Percentiles rank a stretch among this genome's conserved stretches.
These are phyloP conservation scores for Jatropha multifida DNA, from an alignment of 441 rosid species.

Conservation along the genomic window DNA sequence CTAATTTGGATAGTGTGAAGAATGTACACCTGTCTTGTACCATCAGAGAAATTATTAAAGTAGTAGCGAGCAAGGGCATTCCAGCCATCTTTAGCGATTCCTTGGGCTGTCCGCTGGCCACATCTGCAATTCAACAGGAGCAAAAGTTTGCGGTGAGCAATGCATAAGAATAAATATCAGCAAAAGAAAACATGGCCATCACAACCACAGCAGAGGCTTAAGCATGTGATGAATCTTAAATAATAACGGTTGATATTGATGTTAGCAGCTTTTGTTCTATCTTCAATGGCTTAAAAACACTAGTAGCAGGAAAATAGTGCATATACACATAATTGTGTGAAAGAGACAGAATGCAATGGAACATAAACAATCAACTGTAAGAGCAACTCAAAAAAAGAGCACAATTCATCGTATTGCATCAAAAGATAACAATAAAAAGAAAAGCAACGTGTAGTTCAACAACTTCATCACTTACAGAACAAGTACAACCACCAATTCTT, in stretches of 20 bases:
- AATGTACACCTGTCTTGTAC: conserved; percentile 70
- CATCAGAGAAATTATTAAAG: conserved; percentile 90
- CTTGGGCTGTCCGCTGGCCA: conserved; percentile 87
- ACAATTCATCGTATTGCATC: background rate
- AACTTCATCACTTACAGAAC: background rate
- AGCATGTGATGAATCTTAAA: background rate
- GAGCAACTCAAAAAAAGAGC: background rate
- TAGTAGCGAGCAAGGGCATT: conserved; percentile 90
- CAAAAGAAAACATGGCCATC: background rate
- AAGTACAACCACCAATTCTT: background rate
- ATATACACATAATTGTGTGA: too few species aligned
- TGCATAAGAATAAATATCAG: conserved; percentile 2
- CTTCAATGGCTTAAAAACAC: background rate
- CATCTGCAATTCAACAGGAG: conserved; percentile 46
- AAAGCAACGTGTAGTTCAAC: background rate
- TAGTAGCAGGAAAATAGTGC: too few species aligned
- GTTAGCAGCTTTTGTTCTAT: background rate
- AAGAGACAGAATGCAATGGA: background rate
- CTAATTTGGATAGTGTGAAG: conserved; percentile 10
- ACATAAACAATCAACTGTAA: background rate
- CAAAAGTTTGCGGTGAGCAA: conserved; percentile 1
- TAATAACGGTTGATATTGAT: background rate
- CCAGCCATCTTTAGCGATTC: conserved; percentile 77
- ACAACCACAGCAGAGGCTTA: background rate
- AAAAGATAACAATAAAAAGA: background rate